These are phyloP conservation scores for Rhodosporidiobolus sp. DNA, from an alignment of 768 basidiomycete species.

Conservation along the genomic window DNA sequence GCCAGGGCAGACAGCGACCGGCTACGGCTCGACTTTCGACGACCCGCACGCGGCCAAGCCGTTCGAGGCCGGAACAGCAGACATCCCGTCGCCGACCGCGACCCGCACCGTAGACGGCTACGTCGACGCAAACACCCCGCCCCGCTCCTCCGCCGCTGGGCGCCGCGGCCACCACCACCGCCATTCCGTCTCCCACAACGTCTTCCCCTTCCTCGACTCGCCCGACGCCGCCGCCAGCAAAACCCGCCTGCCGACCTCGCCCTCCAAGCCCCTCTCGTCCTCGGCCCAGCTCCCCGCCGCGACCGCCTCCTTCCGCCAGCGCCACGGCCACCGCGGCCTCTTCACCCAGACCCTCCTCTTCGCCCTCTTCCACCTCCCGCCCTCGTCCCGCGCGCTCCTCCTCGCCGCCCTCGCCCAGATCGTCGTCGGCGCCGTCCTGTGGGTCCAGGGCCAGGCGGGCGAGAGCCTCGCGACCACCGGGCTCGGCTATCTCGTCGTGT, in stretches of 20 bases:
- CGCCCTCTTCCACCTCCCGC: slow-evolving; percentile 26
- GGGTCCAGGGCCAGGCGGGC: slow-evolving; percentile 83
- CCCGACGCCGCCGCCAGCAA: slow-evolving; percentile 1
- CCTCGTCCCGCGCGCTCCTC: slow-evolving; percentile 20
- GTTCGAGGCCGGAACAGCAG: background rate
- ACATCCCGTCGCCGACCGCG: slow-evolving; percentile 6
- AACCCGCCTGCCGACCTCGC: no score
- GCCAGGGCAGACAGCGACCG: slow-evolving; percentile 35
- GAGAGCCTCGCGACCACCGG: slow-evolving; percentile 86
- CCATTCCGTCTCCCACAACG: slow-evolving; percentile 44
- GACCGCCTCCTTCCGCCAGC: slow-evolving; percentile 25
- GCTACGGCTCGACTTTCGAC: slow-evolving; percentile 30
- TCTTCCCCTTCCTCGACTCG: slow-evolving; percentile 38
- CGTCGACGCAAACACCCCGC: background rate
- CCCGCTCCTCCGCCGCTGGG: background rate
- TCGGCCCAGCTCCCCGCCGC: slow-evolving; percentile 20
- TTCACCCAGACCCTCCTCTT: slow-evolving; percentile 29
- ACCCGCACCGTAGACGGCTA: background rate
- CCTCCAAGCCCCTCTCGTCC: background rate
- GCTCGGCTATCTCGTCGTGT: slow-evolving; percentile 92
- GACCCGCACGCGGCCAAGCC: slow-evolving; percentile 5
- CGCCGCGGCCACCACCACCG: slow-evolving; percentile 44
- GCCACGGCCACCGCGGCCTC: slow-evolving; percentile 33
- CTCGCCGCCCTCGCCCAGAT: slow-evolving; percentile 45
- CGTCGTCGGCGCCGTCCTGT: slow-evolving; percentile 57